Conservation (phyloP, 2,329 filamentous ascomycete genomes). For the Cladosporium colombiae region DNA sequence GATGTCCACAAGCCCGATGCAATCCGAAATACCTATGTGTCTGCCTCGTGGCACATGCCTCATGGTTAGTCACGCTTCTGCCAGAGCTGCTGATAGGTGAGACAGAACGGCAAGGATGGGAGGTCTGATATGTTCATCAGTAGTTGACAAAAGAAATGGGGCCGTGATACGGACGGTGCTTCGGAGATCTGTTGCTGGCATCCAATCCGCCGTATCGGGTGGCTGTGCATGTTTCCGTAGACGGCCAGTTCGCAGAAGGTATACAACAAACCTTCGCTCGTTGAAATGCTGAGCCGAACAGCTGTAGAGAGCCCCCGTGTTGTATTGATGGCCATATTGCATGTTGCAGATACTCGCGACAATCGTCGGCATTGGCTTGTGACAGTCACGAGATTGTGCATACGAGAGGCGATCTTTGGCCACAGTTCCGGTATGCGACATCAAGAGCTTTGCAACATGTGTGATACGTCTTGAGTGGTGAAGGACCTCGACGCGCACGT, state of each 20-base stretch:
- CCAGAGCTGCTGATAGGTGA: neutral
- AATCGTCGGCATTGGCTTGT: neutral
- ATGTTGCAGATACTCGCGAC: neutral
- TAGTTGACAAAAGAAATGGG: neutral
- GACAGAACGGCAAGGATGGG: neutral
- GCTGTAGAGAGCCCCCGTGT: neutral
- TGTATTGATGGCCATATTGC: neutral
- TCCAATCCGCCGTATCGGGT: neutral
- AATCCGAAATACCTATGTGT: neutral
- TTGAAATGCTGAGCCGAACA: neutral
- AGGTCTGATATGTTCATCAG: neutral
- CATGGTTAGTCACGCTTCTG: neutral
- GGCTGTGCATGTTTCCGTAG: neutral
- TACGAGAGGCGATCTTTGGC: neutral
- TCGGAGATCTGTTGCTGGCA: neutral
- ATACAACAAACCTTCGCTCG: neutral
- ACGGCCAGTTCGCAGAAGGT: neutral
- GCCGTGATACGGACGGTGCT: neutral
- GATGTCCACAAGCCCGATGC: conserved; percentile 1
- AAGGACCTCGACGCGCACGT: neutral
- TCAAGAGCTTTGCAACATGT: neutral
- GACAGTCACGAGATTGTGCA: neutral
- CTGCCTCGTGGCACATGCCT: neutral
- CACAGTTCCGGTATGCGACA: neutral
- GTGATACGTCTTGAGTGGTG: neutral